Base-by-base conservation (phyloP, 192 early-diverging fungal species). In the Dissophora globulifera region DNA sequence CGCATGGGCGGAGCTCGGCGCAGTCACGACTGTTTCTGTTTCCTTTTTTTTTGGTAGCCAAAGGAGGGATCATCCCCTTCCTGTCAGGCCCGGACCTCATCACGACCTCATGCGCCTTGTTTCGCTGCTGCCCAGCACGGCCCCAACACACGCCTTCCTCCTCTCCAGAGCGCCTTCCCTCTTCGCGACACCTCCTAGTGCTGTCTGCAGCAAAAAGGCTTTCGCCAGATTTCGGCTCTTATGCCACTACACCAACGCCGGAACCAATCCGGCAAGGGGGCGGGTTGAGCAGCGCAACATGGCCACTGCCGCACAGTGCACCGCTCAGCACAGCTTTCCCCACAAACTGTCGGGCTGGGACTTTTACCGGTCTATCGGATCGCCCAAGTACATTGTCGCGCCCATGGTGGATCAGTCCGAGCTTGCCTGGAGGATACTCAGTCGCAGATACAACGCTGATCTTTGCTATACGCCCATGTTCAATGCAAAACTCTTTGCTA, bases 321-420 rank as follows among this genome's bases (percentile, higher is more conserved):
- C 46, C 8, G 57, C 57, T 0, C 35, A 60, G 15, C 64, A 76
- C 20, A 19, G 63, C 13, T 66, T 64, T 40, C 58, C 62, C 0
- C 38, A 49, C 19, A 94, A 95, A 48, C 81, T 91, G 23, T 59
- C 81, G 43, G 93, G 91, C 7, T 98, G 85, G 67, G 94, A 95
- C n/a, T 91, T 96, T 67, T 96, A 86, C 81, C 79, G 86, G 48
- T 76, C 85, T 11, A 84, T 98, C 29, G 79, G 84, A 41, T 90
- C 86, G 35, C 94, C 95, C 19, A 86, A 88, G 54, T 82, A 88
- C 69, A 84, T 98, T 41, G 91, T 97, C 4, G 96, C 93, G 0
- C 96, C 96, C 1, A 98, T 98, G 97, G 97, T 98, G 15, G 96
- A 97, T 66, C 94, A 97, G 78, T 95, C 93, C 0, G 97, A 99